Evolutionary conservation across 805 yeast genomes (phyloP), one percentile per base, ranked within the genome.

Genomic region (Metschnikowia kunwiensis): DNA sequence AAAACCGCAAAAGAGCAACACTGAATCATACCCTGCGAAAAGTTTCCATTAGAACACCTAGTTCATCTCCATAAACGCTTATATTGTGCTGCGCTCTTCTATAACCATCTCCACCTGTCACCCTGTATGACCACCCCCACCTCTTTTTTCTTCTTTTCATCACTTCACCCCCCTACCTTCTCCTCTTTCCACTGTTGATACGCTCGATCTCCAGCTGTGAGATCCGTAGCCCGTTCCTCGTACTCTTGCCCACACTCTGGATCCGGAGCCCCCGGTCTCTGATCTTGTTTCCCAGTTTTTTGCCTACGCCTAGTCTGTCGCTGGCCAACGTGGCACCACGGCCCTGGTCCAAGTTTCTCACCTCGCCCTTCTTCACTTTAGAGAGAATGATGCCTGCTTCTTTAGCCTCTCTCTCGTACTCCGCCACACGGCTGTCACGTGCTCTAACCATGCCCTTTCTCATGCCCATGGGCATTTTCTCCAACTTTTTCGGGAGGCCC

Each of bases 371-470:
- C 49, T 70, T 72, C 18, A 72, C 78, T 51, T 75, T 80, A 3
- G 95, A 78, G 27, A 91, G 65, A n/a, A 93, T 74, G 37, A 91
- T 85, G 10, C 97, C 97, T 5, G 94, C 95, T 13, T 91, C 91
- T 43, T 68, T 74, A 6, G 98, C 97, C 33, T 86, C 88, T 34
- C 71, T 65, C 56, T 86, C 95, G 52, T 70, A 77, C 50, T 74
- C 74, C 16, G 63, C 55, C 13, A 77, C 74, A 45, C 78, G 74
- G 14, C 63, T 57, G 23, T 72, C 60, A 30, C 80, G 74, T 29
- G 79, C 72, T 23, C 68, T 62, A 17, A 86, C 66, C 81, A 89
- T 83, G 2, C 96, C 96, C 54, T 84, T 85, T 38, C 97, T 74
- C 69, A 87, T 78, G 13, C 75, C 58, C 88, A 93, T 89, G 14